A percentile compares a stretch with the other conserved stretches of the same genome.
These are phyloP conservation scores for Fraxinus americana DNA, from an alignment of 257 asterid genomes.

Conservation along the genomic window DNA sequence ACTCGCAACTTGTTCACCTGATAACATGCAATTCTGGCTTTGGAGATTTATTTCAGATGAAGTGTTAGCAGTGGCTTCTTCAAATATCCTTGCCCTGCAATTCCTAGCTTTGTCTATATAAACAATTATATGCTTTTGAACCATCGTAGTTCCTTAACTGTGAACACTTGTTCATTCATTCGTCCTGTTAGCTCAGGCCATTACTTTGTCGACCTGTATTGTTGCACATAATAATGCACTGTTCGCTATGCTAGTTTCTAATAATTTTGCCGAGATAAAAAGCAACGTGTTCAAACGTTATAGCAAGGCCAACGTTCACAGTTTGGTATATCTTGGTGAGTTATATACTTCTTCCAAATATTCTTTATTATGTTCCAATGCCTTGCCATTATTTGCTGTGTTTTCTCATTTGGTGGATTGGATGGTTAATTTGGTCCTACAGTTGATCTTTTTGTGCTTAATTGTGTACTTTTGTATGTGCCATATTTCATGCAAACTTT, in stretches of 20 bases:
- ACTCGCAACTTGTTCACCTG: slow-evolving; percentile 78
- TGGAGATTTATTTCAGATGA: slow-evolving; percentile 83
- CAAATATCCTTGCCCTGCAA: slow-evolving; percentile 77
- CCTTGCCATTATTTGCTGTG: not conserved
- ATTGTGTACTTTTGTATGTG: not conserved
- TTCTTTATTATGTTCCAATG: not conserved
- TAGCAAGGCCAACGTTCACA: slow-evolving; percentile 90
- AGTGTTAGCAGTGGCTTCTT: slow-evolving; percentile 72
- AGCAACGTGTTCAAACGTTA: slow-evolving; percentile 94
- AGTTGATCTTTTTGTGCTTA: not conserved
- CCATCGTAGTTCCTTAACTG: slow-evolving; percentile 59
- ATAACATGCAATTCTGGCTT: slow-evolving; percentile 53
- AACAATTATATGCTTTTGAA: slow-evolving; percentile 21
- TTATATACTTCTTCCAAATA: slow-evolving; percentile 20
- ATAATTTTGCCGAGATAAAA: slow-evolving; percentile 97
- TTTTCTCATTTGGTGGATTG: not conserved
- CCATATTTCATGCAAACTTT: slow-evolving; percentile 18
- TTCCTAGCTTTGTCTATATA: slow-evolving; percentile 9
- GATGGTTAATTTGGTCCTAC: not conserved
- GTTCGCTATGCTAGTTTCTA: slow-evolving; percentile 90
- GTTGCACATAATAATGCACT: slow-evolving; percentile 97
- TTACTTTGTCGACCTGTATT: slow-evolving; percentile 94
- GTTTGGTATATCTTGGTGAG: slow-evolving; percentile 88
- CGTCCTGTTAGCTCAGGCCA: slow-evolving; percentile 96
- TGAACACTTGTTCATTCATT: slow-evolving; percentile 83